phyloP scores from a whole-genome alignment of 2,329 filamentous ascomycete genomes.

The Sphaerulina vaccinii region DNA sequence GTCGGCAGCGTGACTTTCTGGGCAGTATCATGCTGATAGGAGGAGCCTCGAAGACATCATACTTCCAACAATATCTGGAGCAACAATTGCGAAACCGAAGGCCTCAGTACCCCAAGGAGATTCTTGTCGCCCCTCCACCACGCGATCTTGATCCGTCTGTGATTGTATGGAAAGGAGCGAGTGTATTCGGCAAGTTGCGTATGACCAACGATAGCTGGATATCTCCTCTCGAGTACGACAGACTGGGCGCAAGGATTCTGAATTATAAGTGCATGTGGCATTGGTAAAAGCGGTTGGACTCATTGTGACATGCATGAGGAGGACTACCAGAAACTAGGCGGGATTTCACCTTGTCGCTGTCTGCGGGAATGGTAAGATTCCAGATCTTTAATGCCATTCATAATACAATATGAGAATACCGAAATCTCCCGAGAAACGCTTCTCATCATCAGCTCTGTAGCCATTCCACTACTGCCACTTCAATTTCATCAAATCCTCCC shows the following conservation, averaged over 20 bases:
- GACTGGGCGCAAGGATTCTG: constrained; percentile 75
- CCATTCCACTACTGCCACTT: background rate
- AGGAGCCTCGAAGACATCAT: constrained; percentile 75
- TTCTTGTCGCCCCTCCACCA: constrained; percentile 68
- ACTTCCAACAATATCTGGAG: constrained; percentile 80
- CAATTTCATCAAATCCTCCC: background rate
- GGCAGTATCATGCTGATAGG: constrained; percentile 89
- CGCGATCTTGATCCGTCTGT: constrained; percentile 95
- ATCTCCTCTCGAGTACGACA: constrained; percentile 80
- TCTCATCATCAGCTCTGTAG: too few relatives aligned
- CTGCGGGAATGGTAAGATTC: too few relatives aligned
- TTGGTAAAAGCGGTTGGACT: constrained; percentile 46
- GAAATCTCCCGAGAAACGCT: background rate
- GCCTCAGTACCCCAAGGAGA: constrained; percentile 63
- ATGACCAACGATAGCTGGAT: constrained; percentile 95
- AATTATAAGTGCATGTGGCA: constrained; percentile 75
- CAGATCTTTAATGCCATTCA: background rate
- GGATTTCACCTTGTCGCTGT: too few relatives aligned
- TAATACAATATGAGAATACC: background rate
- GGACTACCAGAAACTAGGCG: too few relatives aligned
- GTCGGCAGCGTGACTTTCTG: constrained; percentile 86
- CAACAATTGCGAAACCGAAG: constrained; percentile 69
- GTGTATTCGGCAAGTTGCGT: constrained; percentile 87
- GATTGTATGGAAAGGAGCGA: constrained; percentile 96
- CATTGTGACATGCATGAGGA: too few relatives aligned